phyloP scores from a whole-genome alignment of 805 yeast species.

The Candida khao-thaluensis region DNA sequence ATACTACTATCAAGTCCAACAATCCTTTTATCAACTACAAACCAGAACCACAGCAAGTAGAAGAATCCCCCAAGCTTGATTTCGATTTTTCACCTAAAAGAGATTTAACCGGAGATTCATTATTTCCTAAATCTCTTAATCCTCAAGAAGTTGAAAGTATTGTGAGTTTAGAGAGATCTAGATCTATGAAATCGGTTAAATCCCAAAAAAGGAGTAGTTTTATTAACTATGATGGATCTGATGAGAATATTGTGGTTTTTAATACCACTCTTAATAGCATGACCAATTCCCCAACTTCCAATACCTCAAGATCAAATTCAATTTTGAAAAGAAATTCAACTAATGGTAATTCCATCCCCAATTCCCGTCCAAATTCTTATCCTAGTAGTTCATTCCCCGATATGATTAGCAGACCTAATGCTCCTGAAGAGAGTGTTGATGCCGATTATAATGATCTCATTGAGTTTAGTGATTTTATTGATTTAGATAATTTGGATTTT shows the following conservation, averaged over 20 bases:
- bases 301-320: conserved; percentile 34
- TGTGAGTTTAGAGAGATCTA: conserved; percentile 65
- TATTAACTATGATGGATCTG: conserved; percentile 40
- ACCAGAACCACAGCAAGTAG: neutral
- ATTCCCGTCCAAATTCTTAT: conserved; percentile 2
- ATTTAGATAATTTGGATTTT: conserved; percentile 27
- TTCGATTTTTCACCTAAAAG: conserved; percentile 19
- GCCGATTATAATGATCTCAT: conserved; percentile 28
- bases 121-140: conserved; percentile 70
- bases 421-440: neutral
- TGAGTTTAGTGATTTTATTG: conserved; percentile 42
- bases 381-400: neutral
- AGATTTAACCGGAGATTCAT: conserved; percentile 44
- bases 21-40: conserved; percentile 14
- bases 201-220: conserved; percentile 38
- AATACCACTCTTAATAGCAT: conserved; percentile 12
- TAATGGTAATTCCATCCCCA: too few relatives aligned
- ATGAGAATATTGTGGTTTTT: conserved; percentile 37
- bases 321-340: conserved; percentile 32
- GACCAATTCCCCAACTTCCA: conserved; percentile 17
- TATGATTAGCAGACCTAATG: neutral
- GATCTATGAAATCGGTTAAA: conserved; percentile 54
- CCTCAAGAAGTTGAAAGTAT: conserved; percentile 72
- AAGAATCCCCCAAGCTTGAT: neutral
- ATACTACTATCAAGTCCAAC: conserved; percentile 9